Conservation (phyloP, 2,329 filamentous ascomycete genomes). For the Stagonosporopsis cucurbitacearum region DNA sequence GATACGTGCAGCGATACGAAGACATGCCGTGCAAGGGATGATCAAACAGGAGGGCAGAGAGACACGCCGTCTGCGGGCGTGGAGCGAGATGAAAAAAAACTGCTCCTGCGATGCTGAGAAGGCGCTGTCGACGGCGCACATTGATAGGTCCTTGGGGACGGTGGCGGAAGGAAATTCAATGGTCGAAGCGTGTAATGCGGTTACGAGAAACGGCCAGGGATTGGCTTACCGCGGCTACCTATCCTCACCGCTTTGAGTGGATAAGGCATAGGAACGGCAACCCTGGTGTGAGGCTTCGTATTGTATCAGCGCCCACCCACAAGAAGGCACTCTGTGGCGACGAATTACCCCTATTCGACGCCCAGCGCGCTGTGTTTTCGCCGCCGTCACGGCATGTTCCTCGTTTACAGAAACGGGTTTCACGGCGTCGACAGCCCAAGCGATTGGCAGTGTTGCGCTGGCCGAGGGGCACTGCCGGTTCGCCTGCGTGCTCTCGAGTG, state of each 20-base stretch:
- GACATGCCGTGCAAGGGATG: conserved; percentile 18
- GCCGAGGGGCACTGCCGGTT: conserved; percentile 2
- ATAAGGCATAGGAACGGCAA: neutral
- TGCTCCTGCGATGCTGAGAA: neutral
- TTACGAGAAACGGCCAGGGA: neutral
- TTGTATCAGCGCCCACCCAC: conserved; percentile 11
- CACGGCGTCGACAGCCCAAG: neutral
- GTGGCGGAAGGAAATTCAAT: conserved; percentile 14
- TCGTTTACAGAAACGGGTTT: conserved; percentile 5
- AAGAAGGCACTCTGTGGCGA: conserved; percentile 9
- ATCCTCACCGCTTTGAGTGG: conserved; percentile 6
- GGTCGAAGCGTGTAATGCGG: conserved; percentile 7
- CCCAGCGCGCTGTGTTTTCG: neutral
- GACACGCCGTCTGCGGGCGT: conserved; percentile 2
- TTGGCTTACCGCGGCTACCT: conserved; percentile 1
- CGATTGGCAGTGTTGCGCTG: neutral
- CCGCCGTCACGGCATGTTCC: conserved; percentile 12
- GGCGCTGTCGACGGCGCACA: neutral
- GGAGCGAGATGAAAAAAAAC: conserved; percentile 1
- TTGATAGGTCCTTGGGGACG: neutral
- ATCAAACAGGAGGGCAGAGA: conserved; percentile 23
- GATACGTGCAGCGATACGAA: conserved; percentile 2
- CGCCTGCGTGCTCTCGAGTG: neutral
- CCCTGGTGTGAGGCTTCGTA: conserved; percentile 5
- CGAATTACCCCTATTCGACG: conserved; percentile 20